Percentiles rank a stretch among this genome's conserved stretches.
Evolutionary conservation across 768 basidiomycete species (phyloP).

Genomic region (Vishniacozyma victoriae): DNA sequence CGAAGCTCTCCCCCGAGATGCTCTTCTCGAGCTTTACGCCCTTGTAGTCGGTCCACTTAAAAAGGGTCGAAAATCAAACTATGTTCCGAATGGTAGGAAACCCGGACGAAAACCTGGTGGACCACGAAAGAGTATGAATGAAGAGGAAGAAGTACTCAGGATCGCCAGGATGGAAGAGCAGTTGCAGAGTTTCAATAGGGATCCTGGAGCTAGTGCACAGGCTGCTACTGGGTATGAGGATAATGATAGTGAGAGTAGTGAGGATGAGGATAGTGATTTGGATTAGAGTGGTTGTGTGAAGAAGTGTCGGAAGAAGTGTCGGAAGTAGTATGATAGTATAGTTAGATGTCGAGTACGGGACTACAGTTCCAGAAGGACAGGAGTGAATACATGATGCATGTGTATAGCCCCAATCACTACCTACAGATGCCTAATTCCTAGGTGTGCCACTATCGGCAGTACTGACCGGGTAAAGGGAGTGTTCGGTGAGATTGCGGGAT

Average conservation of each 20-base stretch:
- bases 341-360: too few relatives aligned
- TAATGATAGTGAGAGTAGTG: conserved; percentile 22
- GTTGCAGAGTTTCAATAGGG: conserved; percentile 77
- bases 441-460: too few relatives aligned
- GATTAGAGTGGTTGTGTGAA: conserved; percentile 15
- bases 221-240: conserved; percentile 13
- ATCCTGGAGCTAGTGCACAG: conserved; percentile 43
- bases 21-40: conserved; percentile 90
- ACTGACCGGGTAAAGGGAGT: too few relatives aligned
- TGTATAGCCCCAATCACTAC: too few relatives aligned
- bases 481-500: too few relatives aligned
- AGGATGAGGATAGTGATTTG: conserved; percentile 43
- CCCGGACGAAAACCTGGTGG: conserved; percentile 53
- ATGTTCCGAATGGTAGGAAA: conserved; percentile 21
- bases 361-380: not conserved
- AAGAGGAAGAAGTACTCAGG: conserved; percentile 91
- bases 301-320: too few relatives aligned
- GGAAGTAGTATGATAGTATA: too few relatives aligned
- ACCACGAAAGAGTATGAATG: conserved; percentile 94
- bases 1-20: conserved; percentile 75
- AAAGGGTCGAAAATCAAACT: conserved; percentile 10
- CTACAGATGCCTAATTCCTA: too few relatives aligned
- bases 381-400: too few relatives aligned
- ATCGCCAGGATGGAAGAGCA: conserved; percentile 85
- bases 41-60: conserved; percentile 61